phyloP scores from a whole-genome alignment of 192 early-diverging fungal species.

The Spizellomyces punctatus region DNA sequence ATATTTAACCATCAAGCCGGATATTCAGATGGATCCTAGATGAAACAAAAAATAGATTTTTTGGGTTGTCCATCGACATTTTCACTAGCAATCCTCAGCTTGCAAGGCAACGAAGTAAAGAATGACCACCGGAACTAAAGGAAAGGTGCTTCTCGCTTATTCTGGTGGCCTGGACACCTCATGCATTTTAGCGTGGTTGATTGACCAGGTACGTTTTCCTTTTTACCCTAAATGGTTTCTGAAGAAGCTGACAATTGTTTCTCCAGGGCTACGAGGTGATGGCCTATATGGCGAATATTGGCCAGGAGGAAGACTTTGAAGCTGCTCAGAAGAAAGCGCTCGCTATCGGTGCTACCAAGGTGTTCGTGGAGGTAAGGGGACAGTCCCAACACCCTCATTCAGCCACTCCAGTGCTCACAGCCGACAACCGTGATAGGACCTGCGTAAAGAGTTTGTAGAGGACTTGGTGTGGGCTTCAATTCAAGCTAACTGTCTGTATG shows the following conservation, averaged over 20 bases:
- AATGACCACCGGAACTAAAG: conserved; percentile 51
- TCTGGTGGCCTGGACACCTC: conserved; percentile 99
- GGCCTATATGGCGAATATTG: conserved; percentile 97
- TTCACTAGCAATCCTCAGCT: too few species aligned
- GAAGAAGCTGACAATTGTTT: background rate
- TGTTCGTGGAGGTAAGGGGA: conserved; percentile 82
- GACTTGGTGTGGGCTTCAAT: conserved; percentile 91
- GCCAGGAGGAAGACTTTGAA: conserved; percentile 99
- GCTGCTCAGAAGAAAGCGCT: conserved; percentile 91
- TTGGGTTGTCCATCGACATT: too few species aligned
- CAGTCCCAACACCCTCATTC: background rate
- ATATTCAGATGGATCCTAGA: background rate
- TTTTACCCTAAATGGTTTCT: background rate
- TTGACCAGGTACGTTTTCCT: conserved; percentile 69
- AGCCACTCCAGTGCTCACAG: background rate
- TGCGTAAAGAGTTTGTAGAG: conserved; percentile 91
- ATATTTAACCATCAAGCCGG: too few species aligned
- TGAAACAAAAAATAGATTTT: too few species aligned
- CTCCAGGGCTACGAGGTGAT: conserved; percentile 89
- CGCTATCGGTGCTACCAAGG: conserved; percentile 88
- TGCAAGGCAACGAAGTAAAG: too few species aligned
- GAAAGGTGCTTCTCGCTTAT: conserved; percentile 91
- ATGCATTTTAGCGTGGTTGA: conserved; percentile 97
- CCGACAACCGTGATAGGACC: conserved; percentile 59
- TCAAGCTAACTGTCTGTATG: conserved; percentile 94